phyloP scores from a whole-genome alignment of 2,329 filamentous ascomycete species.

The Colletotrichum lentis region DNA sequence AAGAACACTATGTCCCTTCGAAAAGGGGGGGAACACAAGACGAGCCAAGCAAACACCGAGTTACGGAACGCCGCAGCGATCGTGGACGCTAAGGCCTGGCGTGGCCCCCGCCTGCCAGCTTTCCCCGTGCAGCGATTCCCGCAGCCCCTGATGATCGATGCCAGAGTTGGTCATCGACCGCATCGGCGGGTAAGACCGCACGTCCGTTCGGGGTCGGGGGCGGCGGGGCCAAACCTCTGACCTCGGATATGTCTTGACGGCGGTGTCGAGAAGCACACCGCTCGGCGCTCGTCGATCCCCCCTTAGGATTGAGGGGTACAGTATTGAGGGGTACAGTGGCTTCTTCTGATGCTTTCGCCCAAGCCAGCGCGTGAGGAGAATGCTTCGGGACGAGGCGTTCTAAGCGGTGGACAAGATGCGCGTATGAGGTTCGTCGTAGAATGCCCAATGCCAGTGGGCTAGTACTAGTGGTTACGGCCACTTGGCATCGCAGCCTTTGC shows the following conservation, averaged over 20 bases:
- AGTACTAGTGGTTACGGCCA: background rate
- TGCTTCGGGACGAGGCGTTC: background rate
- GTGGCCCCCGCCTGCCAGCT: slow-evolving; percentile 32
- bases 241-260: slow-evolving; percentile 14
- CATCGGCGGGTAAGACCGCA: slow-evolving; percentile 26
- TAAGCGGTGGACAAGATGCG: background rate
- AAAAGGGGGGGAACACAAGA: background rate
- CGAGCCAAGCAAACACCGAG: background rate
- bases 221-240: background rate
- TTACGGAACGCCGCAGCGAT: slow-evolving; percentile 28
- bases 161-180: slow-evolving; percentile 34
- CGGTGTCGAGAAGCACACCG: slow-evolving; percentile 18
- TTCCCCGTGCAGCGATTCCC: slow-evolving; percentile 26
- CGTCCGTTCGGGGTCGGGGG: slow-evolving; percentile 9
- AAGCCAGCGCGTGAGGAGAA: background rate
- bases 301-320: slow-evolving; percentile 22
- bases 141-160: slow-evolving; percentile 38
- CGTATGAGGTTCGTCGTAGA: background rate
- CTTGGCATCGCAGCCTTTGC: background rate
- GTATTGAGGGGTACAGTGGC: slow-evolving; percentile 23
- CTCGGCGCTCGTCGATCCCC: slow-evolving; percentile 11
- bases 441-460: background rate
- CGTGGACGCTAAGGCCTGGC: slow-evolving; percentile 32
- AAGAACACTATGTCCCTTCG: too few relatives aligned
- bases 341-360: background rate